A percentile compares a stretch with the other conserved stretches of the same genome.
Evolutionary conservation across 345 rosid species (phyloP).

Genomic region (Pistacia vera): DNA sequence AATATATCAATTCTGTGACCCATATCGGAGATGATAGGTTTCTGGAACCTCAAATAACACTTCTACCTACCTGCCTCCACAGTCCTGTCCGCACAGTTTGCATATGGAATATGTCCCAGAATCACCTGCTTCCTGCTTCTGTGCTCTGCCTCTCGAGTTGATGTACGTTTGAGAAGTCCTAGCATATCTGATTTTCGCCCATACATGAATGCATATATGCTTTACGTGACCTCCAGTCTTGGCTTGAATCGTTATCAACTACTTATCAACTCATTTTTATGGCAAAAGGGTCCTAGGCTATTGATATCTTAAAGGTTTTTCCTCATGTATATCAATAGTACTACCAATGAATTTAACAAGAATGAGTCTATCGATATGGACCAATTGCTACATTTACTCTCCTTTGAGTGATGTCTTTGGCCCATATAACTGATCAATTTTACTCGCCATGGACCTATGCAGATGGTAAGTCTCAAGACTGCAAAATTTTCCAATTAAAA

Average conservation of each 20-base stretch:
- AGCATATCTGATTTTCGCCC: conserved; percentile 50
- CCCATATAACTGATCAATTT: conserved; percentile 54
- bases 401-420: conserved; percentile 38
- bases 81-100: conserved; percentile 34
- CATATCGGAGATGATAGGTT: conserved; percentile 22
- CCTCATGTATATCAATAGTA: conserved; percentile 23
- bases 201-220: conserved; percentile 20
- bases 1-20: conserved; percentile 46
- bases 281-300: conserved; percentile 57
- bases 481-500: background rate
- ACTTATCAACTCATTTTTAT: conserved; percentile 28
- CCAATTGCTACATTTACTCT: conserved; percentile 39
- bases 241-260: conserved; percentile 15
- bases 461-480: conserved; percentile 33
- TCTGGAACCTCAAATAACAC: conserved; percentile 27
- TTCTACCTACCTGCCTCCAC: conserved; percentile 32
- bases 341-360: conserved; percentile 28
- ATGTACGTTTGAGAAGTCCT: conserved; percentile 52
- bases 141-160: conserved; percentile 56
- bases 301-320: conserved; percentile 38
- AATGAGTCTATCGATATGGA: conserved; percentile 31
- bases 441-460: conserved; percentile 37
- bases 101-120: conserved; percentile 36
- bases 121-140: conserved; percentile 47
- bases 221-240: conserved; percentile 33